Base-by-base conservation (phyloP, 2,329 filamentous ascomycete species). In the Talaromyces verruculosus region DNA sequence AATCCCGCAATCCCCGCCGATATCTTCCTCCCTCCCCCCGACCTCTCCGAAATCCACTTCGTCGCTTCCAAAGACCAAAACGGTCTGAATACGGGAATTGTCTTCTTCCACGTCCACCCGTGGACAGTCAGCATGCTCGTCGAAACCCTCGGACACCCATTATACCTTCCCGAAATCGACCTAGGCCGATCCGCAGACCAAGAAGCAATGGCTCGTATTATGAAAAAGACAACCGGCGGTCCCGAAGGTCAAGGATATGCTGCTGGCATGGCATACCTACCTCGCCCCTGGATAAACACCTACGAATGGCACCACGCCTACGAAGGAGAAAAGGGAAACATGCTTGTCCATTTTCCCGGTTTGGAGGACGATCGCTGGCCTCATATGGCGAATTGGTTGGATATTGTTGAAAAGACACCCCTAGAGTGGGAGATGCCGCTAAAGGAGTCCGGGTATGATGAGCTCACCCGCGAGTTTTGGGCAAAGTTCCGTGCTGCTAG, bases 321-420 rank as follows among this genome's bases (percentile, higher is more conserved):
- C 65, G 71, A 72, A 64, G 71, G 71, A 15, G 61, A 68, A n/a
- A 65, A 60, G 22, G 75, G 74, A 0, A 70, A 76, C 61, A 62
- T 76, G 22, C 69, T 76, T 3, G 72, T 76, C 17, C 75, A 76
- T 65, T 75, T 75, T 43, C 71, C 74, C 0, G 74, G 74, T 8
- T 60, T 72, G 1, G 68, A 68, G 17, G 69, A 74, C 6, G 63
- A 69, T n/a, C 69, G 73, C 33, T 71, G 68, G 70, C 53, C 65
- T 8, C 68, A 71, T 55, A 76, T 75, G 71, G 64, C 67, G 2
- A 69, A 68, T 33, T 76, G 72, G 72, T 19, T 75, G 62, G 69
- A 73, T 39, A 65, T 69, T 11, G 68, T 72, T 5, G 71, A 72
- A 47, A 66, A 45, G 17, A 68, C 64, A 7, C 70, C 66, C 1